These are phyloP conservation scores for Starmerella bombicola DNA, from an alignment of 805 yeast genomes.

Conservation along the genomic window DNA sequence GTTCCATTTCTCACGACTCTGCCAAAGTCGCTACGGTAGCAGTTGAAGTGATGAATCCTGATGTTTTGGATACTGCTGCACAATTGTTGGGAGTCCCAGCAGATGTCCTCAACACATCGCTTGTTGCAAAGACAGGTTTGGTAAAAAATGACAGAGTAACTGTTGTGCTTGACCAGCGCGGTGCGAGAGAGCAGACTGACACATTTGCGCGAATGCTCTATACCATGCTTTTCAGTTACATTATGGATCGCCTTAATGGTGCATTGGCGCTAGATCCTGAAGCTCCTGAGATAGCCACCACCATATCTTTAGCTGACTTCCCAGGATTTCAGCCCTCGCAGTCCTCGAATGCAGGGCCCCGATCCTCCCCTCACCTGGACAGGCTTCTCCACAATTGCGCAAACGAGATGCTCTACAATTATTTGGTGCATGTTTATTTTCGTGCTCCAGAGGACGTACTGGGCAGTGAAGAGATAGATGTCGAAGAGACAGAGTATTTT, in stretches of 20 bases:
- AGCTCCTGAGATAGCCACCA: conserved; percentile 25
- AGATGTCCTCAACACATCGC: conserved; percentile 29
- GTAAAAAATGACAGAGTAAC: conserved; percentile 33
- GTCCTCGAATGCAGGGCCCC: conserved; percentile 2
- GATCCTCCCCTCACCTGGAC: conserved; percentile 28
- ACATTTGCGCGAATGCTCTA: conserved; percentile 33
- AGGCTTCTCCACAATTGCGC: conserved; percentile 33
- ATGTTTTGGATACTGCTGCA: conserved; percentile 28
- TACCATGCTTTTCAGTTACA: conserved; percentile 31
- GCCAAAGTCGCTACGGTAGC: conserved; percentile 30
- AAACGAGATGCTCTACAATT: conserved; percentile 32
- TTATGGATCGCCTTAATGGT: conserved; percentile 30
- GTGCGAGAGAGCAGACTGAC: conserved; percentile 34
- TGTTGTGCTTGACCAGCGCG: conserved; percentile 31
- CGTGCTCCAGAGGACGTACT: conserved; percentile 31
- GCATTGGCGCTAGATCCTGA: conserved; percentile 25
- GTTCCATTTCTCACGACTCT: conserved; percentile 25
- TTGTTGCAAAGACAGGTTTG: conserved; percentile 31
- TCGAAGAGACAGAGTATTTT: conserved; percentile 44
- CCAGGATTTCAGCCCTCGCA: conserved; percentile 32
- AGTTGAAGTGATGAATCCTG: conserved; percentile 29
- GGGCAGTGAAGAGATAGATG: conserved; percentile 33
- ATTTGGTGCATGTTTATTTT: conserved; percentile 30
- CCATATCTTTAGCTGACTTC: conserved; percentile 32
- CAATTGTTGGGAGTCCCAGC: conserved; percentile 32